A percentile compares a stretch with the other conserved stretches of the same genome.
Evolutionary conservation across 1,284 basidiomycete species (phyloP).

Genomic region (Moesziomyces aphidis): DNA sequence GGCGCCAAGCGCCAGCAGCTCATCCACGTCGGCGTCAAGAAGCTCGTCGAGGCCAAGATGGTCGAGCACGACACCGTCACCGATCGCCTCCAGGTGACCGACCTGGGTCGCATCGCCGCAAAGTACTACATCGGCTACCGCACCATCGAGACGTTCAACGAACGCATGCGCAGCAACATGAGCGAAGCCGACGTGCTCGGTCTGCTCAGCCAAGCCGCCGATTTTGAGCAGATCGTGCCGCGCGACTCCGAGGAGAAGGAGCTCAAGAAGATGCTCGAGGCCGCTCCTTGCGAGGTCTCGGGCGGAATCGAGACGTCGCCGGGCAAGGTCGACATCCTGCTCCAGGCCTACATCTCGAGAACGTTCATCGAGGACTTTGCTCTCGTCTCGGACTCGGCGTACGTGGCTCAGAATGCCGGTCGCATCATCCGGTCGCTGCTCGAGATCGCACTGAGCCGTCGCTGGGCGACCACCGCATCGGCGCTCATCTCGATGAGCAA

Average conservation of each 20-base stretch:
- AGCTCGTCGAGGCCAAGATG: conserved; percentile 84
- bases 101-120: conserved; percentile 92
- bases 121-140: conserved; percentile 92
- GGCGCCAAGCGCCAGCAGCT: conserved; percentile 80
- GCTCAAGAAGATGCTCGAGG: conserved; percentile 78
- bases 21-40: conserved; percentile 78
- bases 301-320: conserved; percentile 81
- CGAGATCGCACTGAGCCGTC: conserved; percentile 91
- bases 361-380: conserved; percentile 92
- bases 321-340: conserved; percentile 94
- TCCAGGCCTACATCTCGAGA: conserved; percentile 90
- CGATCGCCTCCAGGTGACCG: conserved; percentile 80
- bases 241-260: conserved; percentile 91
- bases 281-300: conserved; percentile 71
- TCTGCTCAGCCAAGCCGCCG: conserved; percentile 89
- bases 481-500: conserved; percentile 93
- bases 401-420: conserved; percentile 83
- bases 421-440: conserved; percentile 92
- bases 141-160: conserved; percentile 91
- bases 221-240: conserved; percentile 96
- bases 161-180: conserved; percentile 84
- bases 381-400: conserved; percentile 92
- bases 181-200: conserved; percentile 90
- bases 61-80: conserved; percentile 78
- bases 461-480: conserved; percentile 85